Base-by-base conservation (phyloP, 495 filamentous ascomycete genomes). In the Neurospora terricola region DNA sequence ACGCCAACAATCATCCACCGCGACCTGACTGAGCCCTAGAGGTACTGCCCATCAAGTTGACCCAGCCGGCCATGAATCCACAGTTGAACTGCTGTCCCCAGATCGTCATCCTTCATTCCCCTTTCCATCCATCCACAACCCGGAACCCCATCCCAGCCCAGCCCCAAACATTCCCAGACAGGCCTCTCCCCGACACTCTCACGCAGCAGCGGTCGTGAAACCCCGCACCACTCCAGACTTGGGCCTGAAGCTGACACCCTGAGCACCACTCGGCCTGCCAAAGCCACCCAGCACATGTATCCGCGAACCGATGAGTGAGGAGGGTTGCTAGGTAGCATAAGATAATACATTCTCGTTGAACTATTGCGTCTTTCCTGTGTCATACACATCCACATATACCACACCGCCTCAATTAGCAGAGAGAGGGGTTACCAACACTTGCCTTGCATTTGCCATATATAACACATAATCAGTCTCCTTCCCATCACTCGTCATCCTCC, bases 401-500 rank as follows among this genome's bases (percentile, higher is more conserved):
- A n/a, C 6, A 66, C 70, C 71, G 23, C 37, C 39, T 27, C 21
- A 36, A 18, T 18, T 37, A 21, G 18, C 70, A 59, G 48, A 27
- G 21, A 59, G 21, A 27, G 21, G 21, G 48, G 48, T 38, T 70
- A 2, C 62, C n/a, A 27, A 23, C 23, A 21, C 62, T 27, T 69
- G 48, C 34, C 39, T 70, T 70, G 39, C 68, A 75, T n/a, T n/a
- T 59, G 21, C 48, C 48, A 27, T n/a, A 73, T 36, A 39, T 27
- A 30, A 45, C n/a, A 70, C 45, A 3, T 43, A 21, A 59, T 59
- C 48, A 59, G 23, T 16, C 70, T 38, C 23, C 37, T 48, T 16
- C 18, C 18, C n/a, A 74, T 45, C 82, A 81, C 23, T 83, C 80
- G 71, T 88, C 86, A 71, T 90, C 89, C 54, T 91, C 91, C 42